Evolutionary conservation across 192 early-diverging fungal species (phyloP).

Genomic region (Diversispora epigaea): DNA sequence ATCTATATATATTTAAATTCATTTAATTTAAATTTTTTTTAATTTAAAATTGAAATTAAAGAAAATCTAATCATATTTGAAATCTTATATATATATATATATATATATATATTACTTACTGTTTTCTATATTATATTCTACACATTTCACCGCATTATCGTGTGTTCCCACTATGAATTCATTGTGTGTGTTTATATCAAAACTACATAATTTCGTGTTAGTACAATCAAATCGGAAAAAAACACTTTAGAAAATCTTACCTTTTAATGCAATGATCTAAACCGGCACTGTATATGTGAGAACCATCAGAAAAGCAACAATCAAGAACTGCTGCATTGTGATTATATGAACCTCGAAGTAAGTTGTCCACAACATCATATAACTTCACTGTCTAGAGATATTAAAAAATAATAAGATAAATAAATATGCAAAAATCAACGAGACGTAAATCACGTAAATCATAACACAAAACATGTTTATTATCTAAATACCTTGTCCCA

Average conservation of each 20-base stretch:
- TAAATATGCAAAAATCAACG: background rate
- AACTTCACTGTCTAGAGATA: slow-evolving; percentile 67
- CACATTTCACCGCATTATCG: slow-evolving; percentile 71
- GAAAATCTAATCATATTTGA: background rate
- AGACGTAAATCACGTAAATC: background rate
- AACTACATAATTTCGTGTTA: slow-evolving; percentile 40
- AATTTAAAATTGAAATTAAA: background rate
- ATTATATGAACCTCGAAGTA: slow-evolving; percentile 52
- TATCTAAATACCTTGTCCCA: slow-evolving; percentile 82
- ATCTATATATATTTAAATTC: slow-evolving; percentile 38
- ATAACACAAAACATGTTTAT: slow-evolving; percentile 3
- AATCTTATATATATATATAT: too few species aligned
- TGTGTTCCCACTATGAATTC: slow-evolving; percentile 72
- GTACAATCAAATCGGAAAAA: background rate
- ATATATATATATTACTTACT: slow-evolving; percentile 38
- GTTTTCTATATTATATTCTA: slow-evolving; percentile 58
- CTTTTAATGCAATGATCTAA: slow-evolving; percentile 66
- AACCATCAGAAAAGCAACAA: slow-evolving; percentile 65
- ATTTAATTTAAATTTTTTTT: background rate
- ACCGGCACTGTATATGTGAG: slow-evolving; percentile 70
- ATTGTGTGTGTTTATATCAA: slow-evolving; percentile 60
- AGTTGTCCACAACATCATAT: slow-evolving; percentile 74
- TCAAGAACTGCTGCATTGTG: slow-evolving; percentile 78
- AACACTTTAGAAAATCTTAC: slow-evolving; percentile 42
- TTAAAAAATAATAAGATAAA: background rate